Conservation (phyloP, 2,329 filamentous ascomycete species). For the Trichophaea hybrida region DNA sequence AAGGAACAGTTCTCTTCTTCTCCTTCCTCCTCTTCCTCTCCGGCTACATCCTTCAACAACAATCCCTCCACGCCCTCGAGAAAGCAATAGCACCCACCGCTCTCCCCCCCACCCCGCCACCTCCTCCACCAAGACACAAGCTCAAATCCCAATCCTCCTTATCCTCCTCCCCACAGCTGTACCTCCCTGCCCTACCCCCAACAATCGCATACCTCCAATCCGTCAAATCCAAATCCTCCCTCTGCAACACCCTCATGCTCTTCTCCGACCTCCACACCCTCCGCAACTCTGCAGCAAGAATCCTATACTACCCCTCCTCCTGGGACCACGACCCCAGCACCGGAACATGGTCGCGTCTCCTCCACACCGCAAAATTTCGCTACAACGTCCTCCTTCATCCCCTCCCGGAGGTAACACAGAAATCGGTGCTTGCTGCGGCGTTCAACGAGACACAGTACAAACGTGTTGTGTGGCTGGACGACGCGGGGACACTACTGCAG, state of each 20-base stretch:
- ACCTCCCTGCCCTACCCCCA: neutral
- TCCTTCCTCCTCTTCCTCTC: conserved; percentile 26
- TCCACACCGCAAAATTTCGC: conserved; percentile 19
- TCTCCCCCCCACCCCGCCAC: neutral
- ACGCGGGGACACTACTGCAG: conserved; percentile 16
- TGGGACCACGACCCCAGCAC: conserved; percentile 17
- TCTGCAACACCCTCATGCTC: conserved; percentile 22
- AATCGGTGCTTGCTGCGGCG: conserved; percentile 12
- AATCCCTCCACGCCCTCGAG: conserved; percentile 22
- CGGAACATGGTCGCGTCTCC: conserved; percentile 20
- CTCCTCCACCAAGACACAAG: neutral
- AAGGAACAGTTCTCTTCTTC: conserved; percentile 22
- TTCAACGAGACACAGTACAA: conserved; percentile 21
- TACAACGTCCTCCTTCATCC: conserved; percentile 12
- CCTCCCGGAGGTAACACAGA: neutral
- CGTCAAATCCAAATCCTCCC: conserved; percentile 11
- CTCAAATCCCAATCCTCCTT: conserved; percentile 1
- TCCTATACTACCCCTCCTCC: conserved; percentile 21
- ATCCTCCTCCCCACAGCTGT: neutral
- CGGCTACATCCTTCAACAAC: conserved; percentile 24
- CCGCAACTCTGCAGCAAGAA: conserved; percentile 16
- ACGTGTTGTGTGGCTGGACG: conserved; percentile 20
- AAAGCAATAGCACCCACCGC: neutral
- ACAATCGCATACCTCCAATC: conserved; percentile 19
- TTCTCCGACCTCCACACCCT: conserved; percentile 20